These are phyloP conservation scores for Trichoderma sp. DNA, from an alignment of 2,329 filamentous ascomycete genomes.

Conservation along the genomic window DNA sequence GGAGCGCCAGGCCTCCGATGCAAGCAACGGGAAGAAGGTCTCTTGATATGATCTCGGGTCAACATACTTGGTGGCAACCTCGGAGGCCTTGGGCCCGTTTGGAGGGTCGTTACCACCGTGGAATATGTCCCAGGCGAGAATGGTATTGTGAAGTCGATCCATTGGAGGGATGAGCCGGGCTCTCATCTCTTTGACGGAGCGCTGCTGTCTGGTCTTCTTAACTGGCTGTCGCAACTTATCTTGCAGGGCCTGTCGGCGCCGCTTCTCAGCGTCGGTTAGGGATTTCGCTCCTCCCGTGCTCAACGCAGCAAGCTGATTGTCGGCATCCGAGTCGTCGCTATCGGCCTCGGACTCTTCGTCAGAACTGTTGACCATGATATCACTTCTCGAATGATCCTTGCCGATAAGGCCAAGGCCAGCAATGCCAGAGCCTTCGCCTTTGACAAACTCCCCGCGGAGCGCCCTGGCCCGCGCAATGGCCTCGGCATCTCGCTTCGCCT, in stretches of 20 bases:
- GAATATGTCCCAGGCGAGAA: constrained; percentile 94
- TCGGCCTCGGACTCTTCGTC: constrained; percentile 73
- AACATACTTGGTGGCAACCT: constrained; percentile 74
- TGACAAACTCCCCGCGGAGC: constrained; percentile 36
- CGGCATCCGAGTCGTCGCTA: constrained; percentile 55
- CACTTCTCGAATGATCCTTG: constrained; percentile 77
- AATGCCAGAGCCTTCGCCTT: constrained; percentile 75
- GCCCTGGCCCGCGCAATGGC: constrained; percentile 65
- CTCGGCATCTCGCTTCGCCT: constrained; percentile 67
- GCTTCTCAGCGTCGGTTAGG: constrained; percentile 47
- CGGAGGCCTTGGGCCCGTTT: constrained; percentile 66
- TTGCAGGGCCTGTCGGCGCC: constrained; percentile 47
- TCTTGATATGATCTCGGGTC: constrained; percentile 77
- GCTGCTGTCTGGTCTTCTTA: constrained; percentile 75
- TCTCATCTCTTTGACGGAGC: constrained; percentile 89
- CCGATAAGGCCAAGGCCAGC: constrained; percentile 68
- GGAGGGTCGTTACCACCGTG: constrained; percentile 84
- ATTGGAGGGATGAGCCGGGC: constrained; percentile 89
- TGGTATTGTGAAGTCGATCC: constrained; percentile 76
- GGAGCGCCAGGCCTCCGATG: constrained; percentile 93
- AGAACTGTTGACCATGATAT: constrained; percentile 86
- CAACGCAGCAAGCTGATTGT: constrained; percentile 48
- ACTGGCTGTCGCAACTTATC: constrained; percentile 66
- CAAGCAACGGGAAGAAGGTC: constrained; percentile 85
- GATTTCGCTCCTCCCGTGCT: constrained; percentile 48